Conservation (phyloP, 2,329 filamentous ascomycete genomes). For the Phaeosphaeria sp. region DNA sequence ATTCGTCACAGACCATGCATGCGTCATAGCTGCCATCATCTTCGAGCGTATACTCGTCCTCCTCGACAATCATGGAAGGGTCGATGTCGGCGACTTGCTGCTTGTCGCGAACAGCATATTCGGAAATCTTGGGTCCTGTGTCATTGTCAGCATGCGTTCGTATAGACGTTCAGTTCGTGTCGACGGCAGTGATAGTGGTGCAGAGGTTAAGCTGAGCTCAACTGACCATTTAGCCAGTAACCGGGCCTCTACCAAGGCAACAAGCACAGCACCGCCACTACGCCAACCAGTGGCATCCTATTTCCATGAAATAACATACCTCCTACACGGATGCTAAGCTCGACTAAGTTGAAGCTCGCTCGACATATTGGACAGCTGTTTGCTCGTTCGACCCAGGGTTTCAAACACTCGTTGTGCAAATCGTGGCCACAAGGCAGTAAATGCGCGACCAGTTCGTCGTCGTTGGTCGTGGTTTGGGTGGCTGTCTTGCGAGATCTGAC, state of each 20-base stretch:
- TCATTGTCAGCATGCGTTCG: slow-evolving; percentile 19
- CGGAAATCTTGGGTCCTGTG: slow-evolving; percentile 62
- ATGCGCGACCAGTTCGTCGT: slow-evolving; percentile 65
- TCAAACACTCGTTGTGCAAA: slow-evolving; percentile 89
- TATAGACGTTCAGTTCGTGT: slow-evolving; percentile 8
- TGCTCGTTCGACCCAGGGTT: slow-evolving; percentile 93
- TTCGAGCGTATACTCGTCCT: slow-evolving; percentile 63
- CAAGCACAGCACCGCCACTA: slow-evolving; percentile 23
- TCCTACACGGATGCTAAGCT: slow-evolving; percentile 79
- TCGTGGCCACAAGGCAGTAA: slow-evolving; percentile 83
- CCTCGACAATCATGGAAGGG: slow-evolving; percentile 76
- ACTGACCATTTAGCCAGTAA: slow-evolving; percentile 41
- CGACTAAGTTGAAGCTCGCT: slow-evolving; percentile 86
- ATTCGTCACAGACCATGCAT: slow-evolving; percentile 83
- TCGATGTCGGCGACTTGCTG: slow-evolving; percentile 91
- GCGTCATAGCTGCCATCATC: slow-evolving; percentile 61
- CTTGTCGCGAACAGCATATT: slow-evolving; percentile 76
- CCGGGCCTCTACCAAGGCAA: slow-evolving; percentile 21
- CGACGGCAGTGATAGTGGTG: slow-evolving; percentile 10
- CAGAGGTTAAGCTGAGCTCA: slow-evolving; percentile 30
- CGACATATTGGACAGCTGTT: slow-evolving; percentile 99
- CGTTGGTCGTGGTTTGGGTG: slow-evolving; percentile 41
- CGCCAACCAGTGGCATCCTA: slow-evolving; percentile 20
- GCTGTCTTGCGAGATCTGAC: slow-evolving; percentile 20
- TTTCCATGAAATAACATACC: slow-evolving; percentile 60